Evolutionary conservation across 257 asterid species (phyloP).

Genomic region (Solanum ahanhuiri): DNA sequence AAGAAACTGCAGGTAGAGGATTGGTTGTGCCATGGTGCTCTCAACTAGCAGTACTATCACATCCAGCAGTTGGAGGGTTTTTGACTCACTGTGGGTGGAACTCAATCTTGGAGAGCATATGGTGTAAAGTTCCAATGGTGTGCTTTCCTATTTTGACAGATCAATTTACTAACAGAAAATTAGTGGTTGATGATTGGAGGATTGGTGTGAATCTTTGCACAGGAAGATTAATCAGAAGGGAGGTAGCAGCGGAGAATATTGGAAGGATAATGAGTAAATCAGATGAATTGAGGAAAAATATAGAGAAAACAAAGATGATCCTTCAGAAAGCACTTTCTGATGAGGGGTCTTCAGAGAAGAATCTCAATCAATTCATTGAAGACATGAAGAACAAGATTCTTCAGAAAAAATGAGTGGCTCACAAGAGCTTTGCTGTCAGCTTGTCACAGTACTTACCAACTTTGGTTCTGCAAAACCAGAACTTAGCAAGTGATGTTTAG

Average conservation of each 20-base stretch:
- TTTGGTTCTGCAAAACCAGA: background rate
- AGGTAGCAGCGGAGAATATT: background rate
- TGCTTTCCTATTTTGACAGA: background rate
- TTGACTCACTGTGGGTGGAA: conserved; percentile 8
- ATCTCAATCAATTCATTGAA: background rate
- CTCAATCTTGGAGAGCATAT: conserved; percentile 3
- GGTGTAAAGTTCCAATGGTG: conserved; percentile 1
- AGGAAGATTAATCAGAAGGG: background rate
- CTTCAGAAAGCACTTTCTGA: background rate
- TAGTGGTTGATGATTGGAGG: conserved; percentile 3
- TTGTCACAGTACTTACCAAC: background rate
- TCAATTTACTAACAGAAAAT: conserved; percentile 6
- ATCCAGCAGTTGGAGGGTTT: conserved; percentile 8
- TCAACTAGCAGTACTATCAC: conserved; percentile 9
- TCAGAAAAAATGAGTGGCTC: background rate
- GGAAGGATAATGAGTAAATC: background rate
- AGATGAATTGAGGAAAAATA: background rate
- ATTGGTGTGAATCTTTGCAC: background rate
- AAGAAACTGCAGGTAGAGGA: background rate
- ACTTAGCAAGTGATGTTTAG: background rate
- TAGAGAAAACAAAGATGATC: background rate
- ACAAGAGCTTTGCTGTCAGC: background rate
- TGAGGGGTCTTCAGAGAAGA: background rate
- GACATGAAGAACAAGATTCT: background rate
- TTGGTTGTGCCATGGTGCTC: conserved; percentile 10